phyloP scores from a whole-genome alignment of 2,329 filamentous ascomycete genomes.

The Sclerotiophoma versabilis region DNA sequence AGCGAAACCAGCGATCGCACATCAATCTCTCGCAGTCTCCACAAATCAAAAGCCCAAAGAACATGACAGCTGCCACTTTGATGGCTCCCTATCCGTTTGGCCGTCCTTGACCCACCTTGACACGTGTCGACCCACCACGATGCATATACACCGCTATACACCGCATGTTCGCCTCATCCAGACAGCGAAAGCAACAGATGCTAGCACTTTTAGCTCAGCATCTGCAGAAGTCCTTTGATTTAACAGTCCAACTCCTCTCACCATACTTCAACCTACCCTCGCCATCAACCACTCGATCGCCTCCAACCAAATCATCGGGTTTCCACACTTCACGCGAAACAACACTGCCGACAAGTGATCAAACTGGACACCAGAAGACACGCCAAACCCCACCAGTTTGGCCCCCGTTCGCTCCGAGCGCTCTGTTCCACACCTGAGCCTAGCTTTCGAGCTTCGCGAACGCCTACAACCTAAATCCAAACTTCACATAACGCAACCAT shows the following conservation, averaged over 20 bases:
- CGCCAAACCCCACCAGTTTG: background rate
- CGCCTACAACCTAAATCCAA: background rate
- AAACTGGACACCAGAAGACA: background rate
- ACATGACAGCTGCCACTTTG: background rate
- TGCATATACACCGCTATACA: constrained; percentile 18
- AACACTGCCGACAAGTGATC: background rate
- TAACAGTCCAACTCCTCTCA: background rate
- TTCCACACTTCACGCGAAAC: background rate
- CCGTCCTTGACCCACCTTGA: constrained; percentile 11
- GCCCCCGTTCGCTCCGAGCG: background rate
- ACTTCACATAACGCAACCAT: background rate
- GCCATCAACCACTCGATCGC: background rate
- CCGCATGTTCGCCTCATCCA: constrained; percentile 12
- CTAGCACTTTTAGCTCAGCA: background rate
- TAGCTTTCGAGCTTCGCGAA: background rate
- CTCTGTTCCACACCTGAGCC: background rate
- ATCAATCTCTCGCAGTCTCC: no score
- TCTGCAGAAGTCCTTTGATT: background rate
- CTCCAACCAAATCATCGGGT: background rate
- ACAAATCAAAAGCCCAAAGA: no score
- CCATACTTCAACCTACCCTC: background rate
- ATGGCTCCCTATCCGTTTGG: background rate
- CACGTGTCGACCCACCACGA: constrained; percentile 17
- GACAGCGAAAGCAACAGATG: background rate
- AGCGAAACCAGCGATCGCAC: no score